These are phyloP conservation scores for Barnettozyma hawaiiensis DNA, from an alignment of 1,139 yeast genomes.

Conservation along the genomic window DNA sequence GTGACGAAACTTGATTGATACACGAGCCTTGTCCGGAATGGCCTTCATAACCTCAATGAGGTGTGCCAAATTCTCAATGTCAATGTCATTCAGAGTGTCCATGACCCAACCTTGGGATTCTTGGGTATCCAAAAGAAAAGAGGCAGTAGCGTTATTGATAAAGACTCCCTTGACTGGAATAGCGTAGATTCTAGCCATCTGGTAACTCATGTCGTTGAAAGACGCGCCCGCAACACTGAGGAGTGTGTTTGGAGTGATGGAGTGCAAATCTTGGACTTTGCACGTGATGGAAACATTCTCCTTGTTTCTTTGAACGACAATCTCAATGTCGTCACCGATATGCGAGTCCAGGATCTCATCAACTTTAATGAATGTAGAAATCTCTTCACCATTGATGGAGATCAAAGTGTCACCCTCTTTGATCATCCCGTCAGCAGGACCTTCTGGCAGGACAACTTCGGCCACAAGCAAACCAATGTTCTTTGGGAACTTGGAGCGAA, in stretches of 20 bases:
- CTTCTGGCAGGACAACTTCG: conserved; percentile 76
- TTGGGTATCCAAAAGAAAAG: conserved; percentile 58
- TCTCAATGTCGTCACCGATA: conserved; percentile 54
- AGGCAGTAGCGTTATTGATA: conserved; percentile 72
- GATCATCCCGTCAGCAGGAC: conserved; percentile 72
- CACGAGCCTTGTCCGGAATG: conserved; percentile 73
- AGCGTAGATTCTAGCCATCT: conserved; percentile 79
- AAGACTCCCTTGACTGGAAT: conserved; percentile 83
- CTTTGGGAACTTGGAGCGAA: conserved; percentile 66
- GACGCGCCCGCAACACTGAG: conserved; percentile 84
- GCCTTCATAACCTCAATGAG: conserved; percentile 72
- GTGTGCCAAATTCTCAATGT: conserved; percentile 65
- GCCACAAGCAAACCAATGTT: conserved; percentile 83
- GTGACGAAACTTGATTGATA: conserved; percentile 70
- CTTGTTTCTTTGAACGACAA: conserved; percentile 75
- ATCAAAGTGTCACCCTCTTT: conserved; percentile 85
- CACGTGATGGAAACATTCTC: conserved; percentile 46
- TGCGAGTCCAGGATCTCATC: conserved; percentile 76
- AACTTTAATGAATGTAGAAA: conserved; percentile 71
- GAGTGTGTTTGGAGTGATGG: conserved; percentile 75
- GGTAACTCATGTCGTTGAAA: conserved; percentile 81
- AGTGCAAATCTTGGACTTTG: conserved; percentile 68
- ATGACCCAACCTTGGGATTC: conserved; percentile 70
- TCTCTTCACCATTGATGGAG: conserved; percentile 59
- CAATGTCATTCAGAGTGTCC: conserved; percentile 70